Evolutionary conservation across 495 filamentous ascomycete species (phyloP).

Genomic region (Aspergillus biplanus): DNA sequence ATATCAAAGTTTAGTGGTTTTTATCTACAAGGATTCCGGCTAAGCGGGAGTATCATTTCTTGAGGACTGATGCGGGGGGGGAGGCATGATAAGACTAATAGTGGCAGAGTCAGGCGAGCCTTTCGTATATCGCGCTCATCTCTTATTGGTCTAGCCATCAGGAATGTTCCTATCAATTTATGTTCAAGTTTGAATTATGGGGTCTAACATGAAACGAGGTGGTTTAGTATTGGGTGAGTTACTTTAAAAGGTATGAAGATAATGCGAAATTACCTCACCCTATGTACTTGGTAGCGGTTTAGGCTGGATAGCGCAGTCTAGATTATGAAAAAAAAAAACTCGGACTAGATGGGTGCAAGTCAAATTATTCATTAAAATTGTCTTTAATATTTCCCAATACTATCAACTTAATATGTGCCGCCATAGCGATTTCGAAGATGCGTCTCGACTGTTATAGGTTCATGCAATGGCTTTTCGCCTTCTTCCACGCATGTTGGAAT

Average conservation of each 20-base stretch:
- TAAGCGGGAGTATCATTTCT: not conserved
- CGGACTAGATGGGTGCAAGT: not conserved
- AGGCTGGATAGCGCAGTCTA: not conserved
- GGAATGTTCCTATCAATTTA: too few relatives aligned
- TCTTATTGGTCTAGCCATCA: too few relatives aligned
- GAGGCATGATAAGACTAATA: not conserved
- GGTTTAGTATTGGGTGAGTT: too few relatives aligned
- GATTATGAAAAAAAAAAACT: not conserved
- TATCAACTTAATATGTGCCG: not conserved
- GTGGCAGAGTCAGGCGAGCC: not conserved
- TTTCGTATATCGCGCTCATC: too few relatives aligned
- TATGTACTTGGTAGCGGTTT: not conserved
- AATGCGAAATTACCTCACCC: too few relatives aligned
- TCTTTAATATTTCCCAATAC: not conserved
- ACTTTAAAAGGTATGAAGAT: too few relatives aligned
- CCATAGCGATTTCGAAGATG: slow-evolving; percentile 12
- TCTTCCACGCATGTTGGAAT: slow-evolving; percentile 12
- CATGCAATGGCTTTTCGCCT: slow-evolving; percentile 8
- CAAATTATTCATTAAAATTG: not conserved
- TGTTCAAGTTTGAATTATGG: too few relatives aligned
- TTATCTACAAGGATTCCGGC: not conserved
- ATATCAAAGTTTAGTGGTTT: not conserved
- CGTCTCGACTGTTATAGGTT: slow-evolving; percentile 11
- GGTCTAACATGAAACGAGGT: too few relatives aligned
- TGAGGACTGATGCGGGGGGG: not conserved